A percentile compares a stretch with the other conserved stretches of the same genome.
These are phyloP conservation scores for Pythium diclinum DNA, from an alignment of 352 stramenopile genomes.

Conservation along the genomic window DNA sequence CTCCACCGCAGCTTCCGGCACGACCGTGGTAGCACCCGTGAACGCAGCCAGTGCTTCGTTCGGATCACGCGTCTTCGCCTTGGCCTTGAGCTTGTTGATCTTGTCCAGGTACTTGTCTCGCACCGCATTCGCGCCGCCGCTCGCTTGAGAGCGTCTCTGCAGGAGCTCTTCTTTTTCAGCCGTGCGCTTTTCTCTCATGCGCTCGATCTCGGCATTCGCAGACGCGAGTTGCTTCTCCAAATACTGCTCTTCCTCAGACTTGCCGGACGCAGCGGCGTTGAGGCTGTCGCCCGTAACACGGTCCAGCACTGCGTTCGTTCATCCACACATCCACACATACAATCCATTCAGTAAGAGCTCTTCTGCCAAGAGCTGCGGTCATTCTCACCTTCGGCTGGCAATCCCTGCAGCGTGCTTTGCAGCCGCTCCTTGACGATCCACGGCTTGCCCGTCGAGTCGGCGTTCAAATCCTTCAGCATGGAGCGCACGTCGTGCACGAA, in stretches of 20 bases:
- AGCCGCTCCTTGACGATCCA: constrained; percentile 63
- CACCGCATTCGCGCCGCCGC: constrained; percentile 21
- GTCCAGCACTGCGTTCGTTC: constrained; percentile 40
- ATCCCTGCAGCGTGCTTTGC: constrained; percentile 54
- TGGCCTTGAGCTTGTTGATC: constrained; percentile 64
- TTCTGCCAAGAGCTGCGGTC: not conserved
- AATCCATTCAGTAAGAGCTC: not conserved
- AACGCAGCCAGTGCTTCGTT: constrained; percentile 32
- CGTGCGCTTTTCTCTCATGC: constrained; percentile 30
- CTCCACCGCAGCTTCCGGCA: constrained; percentile 1
- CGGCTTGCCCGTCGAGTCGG: constrained; percentile 62
- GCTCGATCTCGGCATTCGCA: constrained; percentile 32
- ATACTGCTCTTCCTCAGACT: constrained; percentile 50
- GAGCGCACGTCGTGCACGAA: constrained; percentile 60
- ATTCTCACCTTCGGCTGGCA: constrained; percentile 51
- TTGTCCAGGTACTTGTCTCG: constrained; percentile 79
- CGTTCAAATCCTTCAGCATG: constrained; percentile 55
- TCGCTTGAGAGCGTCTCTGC: constrained; percentile 20
- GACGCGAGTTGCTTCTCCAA: constrained; percentile 58
- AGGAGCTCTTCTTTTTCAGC: constrained; percentile 28
- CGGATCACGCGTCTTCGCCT: constrained; percentile 33
- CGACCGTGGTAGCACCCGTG: not conserved
- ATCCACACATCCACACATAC: constrained; percentile 4
- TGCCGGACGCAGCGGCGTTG: constrained; percentile 24
- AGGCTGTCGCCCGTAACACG: constrained; percentile 41